Evolutionary conservation across 108 stramenopile species (phyloP), one percentile per base, ranked within the genome.

Genomic region (Nitzschia inconspicua): DNA sequence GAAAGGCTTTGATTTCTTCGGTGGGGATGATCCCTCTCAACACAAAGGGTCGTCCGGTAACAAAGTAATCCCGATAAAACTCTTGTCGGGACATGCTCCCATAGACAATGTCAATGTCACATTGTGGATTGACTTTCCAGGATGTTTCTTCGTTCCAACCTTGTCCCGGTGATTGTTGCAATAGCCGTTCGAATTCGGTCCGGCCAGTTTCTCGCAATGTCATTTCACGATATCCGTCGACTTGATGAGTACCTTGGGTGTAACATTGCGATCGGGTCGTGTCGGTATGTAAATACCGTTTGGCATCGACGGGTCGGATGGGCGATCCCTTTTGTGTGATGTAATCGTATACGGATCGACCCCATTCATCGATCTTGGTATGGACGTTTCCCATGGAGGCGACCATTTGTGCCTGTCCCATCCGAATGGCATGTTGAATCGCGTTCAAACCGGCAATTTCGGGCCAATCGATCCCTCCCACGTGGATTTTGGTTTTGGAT

Each of bases 391-490:
- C 56, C 56, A 65, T 18, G 16, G 42, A 31, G 18, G n/a, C 34
- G n/a, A 65, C 63, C 16, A 65, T 55, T n/a, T 54, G 36, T n/a
- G 63, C 63, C 28, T 65, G 56, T 35, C 63, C 63, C 3, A 53
- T 54, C 9, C 42, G 42, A 44, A 65, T 65, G 7, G 63, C 63
- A 13, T 54, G 54, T 52, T 65, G 63, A 31, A 65, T 56, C 8
- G 63, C 28, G 32, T 16, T 65, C 11, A 44, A 19, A 24, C 53
- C 16, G 25, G 41, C 23, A 18, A 34, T 36, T 24, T 18, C 53
- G 16, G 30, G 16, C n/a, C n/a, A n/a, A n/a, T n/a, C n/a, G n/a
- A n/a, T n/a, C n/a, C n/a, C n/a, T n/a, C n/a, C n/a, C n/a, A n/a
- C n/a, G n/a, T n/a, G n/a, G n/a, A n/a, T n/a, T n/a, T 32, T 9